phyloP scores from a whole-genome alignment of 192 early-diverging fungal genomes.

The Coemansia sp. region DNA sequence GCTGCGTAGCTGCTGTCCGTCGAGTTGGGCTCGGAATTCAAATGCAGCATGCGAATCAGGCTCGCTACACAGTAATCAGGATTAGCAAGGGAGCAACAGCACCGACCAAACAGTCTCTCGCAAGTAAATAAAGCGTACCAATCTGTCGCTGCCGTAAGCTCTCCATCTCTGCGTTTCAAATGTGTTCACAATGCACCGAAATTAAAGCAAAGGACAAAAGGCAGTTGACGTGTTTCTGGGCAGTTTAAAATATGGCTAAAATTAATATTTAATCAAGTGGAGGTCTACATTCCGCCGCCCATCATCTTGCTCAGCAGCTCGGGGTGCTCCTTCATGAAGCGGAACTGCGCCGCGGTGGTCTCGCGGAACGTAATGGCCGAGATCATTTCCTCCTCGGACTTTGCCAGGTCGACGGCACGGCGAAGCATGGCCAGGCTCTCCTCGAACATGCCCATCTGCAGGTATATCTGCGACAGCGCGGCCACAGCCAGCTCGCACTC shows the following conservation, averaged over 20 bases:
- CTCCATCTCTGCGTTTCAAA: constrained; percentile 22
- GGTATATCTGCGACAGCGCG: constrained; percentile 73
- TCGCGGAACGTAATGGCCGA: constrained; percentile 74
- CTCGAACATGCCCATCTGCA: constrained; percentile 82
- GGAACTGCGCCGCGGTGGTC: constrained; percentile 61
- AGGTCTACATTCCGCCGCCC: constrained; percentile 29
- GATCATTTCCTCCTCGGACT: constrained; percentile 88
- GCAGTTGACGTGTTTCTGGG: constrained; percentile 1
- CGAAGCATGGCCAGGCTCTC: constrained; percentile 84
- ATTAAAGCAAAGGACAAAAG: constrained; percentile 1
- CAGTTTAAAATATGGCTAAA: neutral
- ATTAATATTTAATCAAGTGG: constrained; percentile 1
- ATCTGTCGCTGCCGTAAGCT: constrained; percentile 64
- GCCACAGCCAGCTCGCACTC: constrained; percentile 92
- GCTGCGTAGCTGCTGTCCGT: constrained; percentile 26
- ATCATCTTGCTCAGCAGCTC: constrained; percentile 58
- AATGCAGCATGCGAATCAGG: constrained; percentile 80
- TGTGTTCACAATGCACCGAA: neutral
- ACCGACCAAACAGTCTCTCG: neutral
- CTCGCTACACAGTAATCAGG: constrained; percentile 59
- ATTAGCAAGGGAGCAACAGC: neutral
- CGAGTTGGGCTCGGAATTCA: constrained; percentile 64
- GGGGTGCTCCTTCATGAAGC: constrained; percentile 58
- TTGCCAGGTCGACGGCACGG: constrained; percentile 74
- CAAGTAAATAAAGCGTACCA: constrained; percentile 38